Base-by-base conservation (phyloP, 1,284 basidiomycete species). In the Takashimella tepidaria region DNA sequence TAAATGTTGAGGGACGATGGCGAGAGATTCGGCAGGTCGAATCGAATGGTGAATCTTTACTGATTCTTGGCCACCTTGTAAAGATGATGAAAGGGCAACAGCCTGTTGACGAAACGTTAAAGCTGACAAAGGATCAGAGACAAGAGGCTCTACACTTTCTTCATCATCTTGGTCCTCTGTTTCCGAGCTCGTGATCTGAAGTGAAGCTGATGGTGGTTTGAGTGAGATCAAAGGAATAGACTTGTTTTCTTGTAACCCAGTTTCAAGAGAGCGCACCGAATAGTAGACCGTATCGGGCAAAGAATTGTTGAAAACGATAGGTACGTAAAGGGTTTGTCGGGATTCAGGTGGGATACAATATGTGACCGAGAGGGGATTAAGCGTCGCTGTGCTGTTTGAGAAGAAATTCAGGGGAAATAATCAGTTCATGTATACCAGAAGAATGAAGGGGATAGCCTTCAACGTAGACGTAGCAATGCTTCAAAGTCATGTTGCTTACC, bases 281-380 rank as follows among this genome's bases (percentile, higher is more conserved):
- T 93, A 97, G 53, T 81, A 82, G 37, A 97, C 76, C 53, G 81
- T 79, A 12, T 81, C 79, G 1, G 90, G 84, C n/a, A 80, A 80
- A 2, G 92, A 92, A 75, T 96, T 95, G 79, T 96, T 97, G 70
- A 97, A 82, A 24, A 96, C 78, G 26, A 76, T 60, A 10, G 74
- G 73, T 45, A 76, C 66, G 53, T 69, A 69, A 0, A 75, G 63
- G 8, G 70, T 66, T 37, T 70, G 60, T 12, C 51, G 48, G 6
- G 57, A 54, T 44, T 67, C 66, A 1, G 68, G 67, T 3, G 71
- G 68, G 4, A 76, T 62, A 53, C 74, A 76, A 55, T 72, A 76
- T 1, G 70, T 66, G 25, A 75, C 60, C 0, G 68, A 70, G 41
- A 72, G 60, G n/a, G 74, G 74, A 53, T 76, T 76, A 51, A 73